These are phyloP conservation scores for Cryptococcus wingfieldii DNA, from an alignment of 1,284 basidiomycete species.

Conservation along the genomic window DNA sequence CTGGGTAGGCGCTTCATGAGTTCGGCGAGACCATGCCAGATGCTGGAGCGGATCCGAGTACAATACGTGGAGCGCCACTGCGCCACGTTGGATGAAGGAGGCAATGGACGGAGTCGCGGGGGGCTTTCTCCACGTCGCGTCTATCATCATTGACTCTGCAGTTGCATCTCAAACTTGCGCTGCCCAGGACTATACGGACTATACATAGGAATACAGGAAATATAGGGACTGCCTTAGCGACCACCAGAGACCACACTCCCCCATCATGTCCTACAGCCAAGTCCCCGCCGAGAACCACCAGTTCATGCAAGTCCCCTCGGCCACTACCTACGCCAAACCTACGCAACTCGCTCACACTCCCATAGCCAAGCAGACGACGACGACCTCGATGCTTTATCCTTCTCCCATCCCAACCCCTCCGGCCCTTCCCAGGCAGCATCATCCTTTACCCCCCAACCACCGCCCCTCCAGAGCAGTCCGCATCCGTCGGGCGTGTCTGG, in stretches of 20 bases:
- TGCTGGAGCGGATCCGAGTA: too few relatives aligned
- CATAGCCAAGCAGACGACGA: conserved; percentile 49
- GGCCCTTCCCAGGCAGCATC: neutral
- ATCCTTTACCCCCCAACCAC: conserved; percentile 9
- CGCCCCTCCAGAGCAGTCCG: conserved; percentile 9
- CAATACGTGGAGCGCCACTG: too few relatives aligned
- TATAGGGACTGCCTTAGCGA: neutral
- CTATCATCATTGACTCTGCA: conserved; percentile 3
- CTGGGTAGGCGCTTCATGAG: too few relatives aligned
- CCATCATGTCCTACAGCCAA: neutral
- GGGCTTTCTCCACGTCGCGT: neutral
- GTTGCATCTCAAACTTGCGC: neutral
- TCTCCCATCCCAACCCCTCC: conserved; percentile 30
- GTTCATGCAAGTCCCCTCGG: neutral
- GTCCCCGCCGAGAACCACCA: neutral
- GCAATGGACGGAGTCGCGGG: too few relatives aligned
- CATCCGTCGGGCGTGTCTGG: conserved; percentile 58
- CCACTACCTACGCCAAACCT: neutral
- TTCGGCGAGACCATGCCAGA: too few relatives aligned
- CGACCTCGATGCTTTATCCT: conserved; percentile 47
- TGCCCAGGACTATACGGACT: too few relatives aligned
- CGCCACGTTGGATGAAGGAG: too few relatives aligned
- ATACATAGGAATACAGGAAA: too few relatives aligned
- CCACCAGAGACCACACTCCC: neutral
- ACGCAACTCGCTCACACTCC: neutral